phyloP scores from a whole-genome alignment of 495 filamentous ascomycete species.

The Collariella sp. region DNA sequence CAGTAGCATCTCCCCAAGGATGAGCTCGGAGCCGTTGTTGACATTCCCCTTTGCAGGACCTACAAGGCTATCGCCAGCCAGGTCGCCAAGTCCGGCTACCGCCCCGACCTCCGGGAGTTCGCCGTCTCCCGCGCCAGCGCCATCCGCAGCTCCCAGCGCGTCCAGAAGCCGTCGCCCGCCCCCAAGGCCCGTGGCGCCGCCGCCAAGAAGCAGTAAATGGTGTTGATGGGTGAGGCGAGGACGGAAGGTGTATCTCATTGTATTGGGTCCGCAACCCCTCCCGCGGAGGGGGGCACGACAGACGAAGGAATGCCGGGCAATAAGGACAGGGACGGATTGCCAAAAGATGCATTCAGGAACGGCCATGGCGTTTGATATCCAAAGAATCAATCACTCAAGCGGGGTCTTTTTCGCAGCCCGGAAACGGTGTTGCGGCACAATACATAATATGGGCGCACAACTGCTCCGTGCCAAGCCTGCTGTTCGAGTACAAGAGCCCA shows the following conservation, averaged over 20 bases:
- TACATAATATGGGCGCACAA: conserved; percentile 9
- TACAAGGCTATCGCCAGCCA: conserved; percentile 74
- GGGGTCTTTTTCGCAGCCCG: conserved; percentile 10
- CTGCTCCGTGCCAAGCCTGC: conserved; percentile 4
- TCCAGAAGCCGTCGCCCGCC: conserved; percentile 65
- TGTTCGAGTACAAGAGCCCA: neutral
- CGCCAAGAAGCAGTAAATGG: conserved; percentile 47
- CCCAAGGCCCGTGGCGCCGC: conserved; percentile 71
- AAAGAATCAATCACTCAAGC: conserved; percentile 24
- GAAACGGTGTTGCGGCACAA: conserved; percentile 13
- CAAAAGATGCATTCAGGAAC: conserved; percentile 26
- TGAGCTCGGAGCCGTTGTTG: conserved; percentile 11
- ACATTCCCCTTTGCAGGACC: conserved; percentile 51
- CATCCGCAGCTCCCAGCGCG: conserved; percentile 67
- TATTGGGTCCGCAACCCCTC: conserved; percentile 17
- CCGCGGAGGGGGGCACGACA: conserved; percentile 10
- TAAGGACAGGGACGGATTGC: conserved; percentile 19
- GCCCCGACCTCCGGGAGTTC: conserved; percentile 75
- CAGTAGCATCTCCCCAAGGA: conserved; percentile 34
- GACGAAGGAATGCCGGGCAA: conserved; percentile 21
- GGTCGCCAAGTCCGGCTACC: conserved; percentile 75
- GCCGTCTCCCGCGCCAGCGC: conserved; percentile 85
- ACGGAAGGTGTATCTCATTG: conserved; percentile 14
- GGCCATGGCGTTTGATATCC: conserved; percentile 35
- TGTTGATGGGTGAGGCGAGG: conserved; percentile 7